Conservation (phyloP, 345 rosid species). For the Pistacia vera region DNA sequence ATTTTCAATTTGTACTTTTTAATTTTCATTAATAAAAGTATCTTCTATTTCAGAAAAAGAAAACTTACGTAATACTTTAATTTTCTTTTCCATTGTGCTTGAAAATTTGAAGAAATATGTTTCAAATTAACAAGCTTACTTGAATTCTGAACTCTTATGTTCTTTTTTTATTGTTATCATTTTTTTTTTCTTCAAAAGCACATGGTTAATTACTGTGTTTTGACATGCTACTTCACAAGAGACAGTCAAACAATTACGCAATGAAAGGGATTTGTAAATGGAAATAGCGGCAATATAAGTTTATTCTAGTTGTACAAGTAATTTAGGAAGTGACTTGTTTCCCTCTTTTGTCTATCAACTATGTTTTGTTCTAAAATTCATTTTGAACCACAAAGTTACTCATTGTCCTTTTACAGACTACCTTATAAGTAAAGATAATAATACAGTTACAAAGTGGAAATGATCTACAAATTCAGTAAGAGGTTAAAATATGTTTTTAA, state of each 20-base stretch:
- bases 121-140: no score
- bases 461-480: conserved; percentile 16
- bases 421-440: conserved; percentile 16
- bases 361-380: neutral
- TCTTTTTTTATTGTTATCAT: neutral
- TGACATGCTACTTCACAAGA: conserved; percentile 53
- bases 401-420: conserved; percentile 16
- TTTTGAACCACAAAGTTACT: neutral
- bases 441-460: conserved; percentile 19
- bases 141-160: neutral
- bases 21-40: no score
- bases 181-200: neutral
- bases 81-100: no score
- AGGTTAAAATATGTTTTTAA: conserved; percentile 20
- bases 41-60: no score
- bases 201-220: neutral
- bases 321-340: neutral
- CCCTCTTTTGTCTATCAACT: neutral
- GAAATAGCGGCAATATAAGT: conserved; percentile 48
- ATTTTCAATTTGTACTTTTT: no score
- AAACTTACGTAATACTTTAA: no score
- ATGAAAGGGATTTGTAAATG: conserved; percentile 45
- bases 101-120: no score
- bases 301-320: neutral
- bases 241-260: conserved; percentile 41